A percentile compares a stretch with the other conserved stretches of the same genome.
These are phyloP conservation scores for Rhynchospora tenuis DNA, from an alignment of 176 grass and related monocot species.

Conservation along the genomic window DNA sequence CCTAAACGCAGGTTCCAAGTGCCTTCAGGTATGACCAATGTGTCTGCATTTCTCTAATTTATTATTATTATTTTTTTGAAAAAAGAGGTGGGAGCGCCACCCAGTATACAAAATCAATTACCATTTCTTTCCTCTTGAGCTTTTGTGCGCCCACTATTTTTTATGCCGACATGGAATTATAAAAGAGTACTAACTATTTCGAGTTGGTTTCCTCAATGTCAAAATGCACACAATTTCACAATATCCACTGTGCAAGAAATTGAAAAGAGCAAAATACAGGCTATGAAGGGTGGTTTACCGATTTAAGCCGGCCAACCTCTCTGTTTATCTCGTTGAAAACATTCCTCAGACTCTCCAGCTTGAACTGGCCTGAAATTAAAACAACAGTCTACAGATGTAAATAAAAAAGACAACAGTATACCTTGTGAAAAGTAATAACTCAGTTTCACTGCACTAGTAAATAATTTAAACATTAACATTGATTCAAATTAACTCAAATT, in stretches of 20 bases:
- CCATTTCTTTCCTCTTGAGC: neutral
- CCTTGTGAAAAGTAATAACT: neutral
- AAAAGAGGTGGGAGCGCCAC: too few species aligned
- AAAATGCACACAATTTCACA: neutral
- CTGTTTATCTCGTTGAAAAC: conserved; percentile 85
- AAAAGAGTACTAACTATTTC: too few species aligned
- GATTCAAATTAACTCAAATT: neutral
- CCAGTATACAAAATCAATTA: neutral
- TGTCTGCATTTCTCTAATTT: neutral
- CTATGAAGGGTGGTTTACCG: conserved; percentile 27
- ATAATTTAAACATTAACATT: neutral
- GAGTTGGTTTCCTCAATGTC: too few species aligned
- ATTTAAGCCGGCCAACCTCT: conserved; percentile 73
- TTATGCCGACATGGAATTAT: too few species aligned
- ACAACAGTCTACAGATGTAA: neutral
- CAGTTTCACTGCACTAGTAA: neutral
- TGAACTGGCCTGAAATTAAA: conserved; percentile 55
- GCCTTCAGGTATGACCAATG: neutral
- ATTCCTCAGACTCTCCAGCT: conserved; percentile 61
- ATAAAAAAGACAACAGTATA: neutral
- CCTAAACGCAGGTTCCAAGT: neutral
- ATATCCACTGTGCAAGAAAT: neutral
- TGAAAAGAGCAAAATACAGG: neutral
- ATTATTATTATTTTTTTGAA: too few species aligned
- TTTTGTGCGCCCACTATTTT: neutral